A percentile compares a stretch with the other conserved stretches of the same genome.
Evolutionary conservation across 495 filamentous ascomycete species (phyloP).

Genomic region (Aspergillus ostianus): DNA sequence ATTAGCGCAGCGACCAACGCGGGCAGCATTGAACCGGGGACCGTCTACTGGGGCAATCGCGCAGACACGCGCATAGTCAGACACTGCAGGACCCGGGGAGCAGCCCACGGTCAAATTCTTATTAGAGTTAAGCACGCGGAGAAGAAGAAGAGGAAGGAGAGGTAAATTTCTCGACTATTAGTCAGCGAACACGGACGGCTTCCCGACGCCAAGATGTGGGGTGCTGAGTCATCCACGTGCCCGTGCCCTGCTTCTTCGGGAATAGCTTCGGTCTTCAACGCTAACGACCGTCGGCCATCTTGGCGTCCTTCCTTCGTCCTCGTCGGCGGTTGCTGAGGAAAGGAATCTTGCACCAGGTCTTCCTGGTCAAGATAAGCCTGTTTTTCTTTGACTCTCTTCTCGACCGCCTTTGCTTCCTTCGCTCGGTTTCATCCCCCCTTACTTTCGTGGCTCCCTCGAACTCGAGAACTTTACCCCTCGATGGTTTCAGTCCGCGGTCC

Average conservation of each 20-base stretch:
- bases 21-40: conserved; percentile 7
- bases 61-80: conserved; percentile 9
- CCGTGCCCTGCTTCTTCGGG: too few relatives aligned
- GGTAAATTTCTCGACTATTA: background rate
- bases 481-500: background rate
- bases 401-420: too few relatives aligned
- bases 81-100: background rate
- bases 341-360: background rate
- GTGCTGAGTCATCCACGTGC: too few relatives aligned
- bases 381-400: background rate
- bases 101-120: background rate
- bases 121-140: background rate
- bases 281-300: background rate
- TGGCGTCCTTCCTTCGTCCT: background rate
- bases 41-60: conserved; percentile 11
- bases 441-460: too few relatives aligned
- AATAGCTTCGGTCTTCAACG: too few relatives aligned
- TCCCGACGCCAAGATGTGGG: background rate
- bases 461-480: background rate
- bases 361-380: background rate
- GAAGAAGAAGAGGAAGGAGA: background rate
- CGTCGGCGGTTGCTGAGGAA: background rate
- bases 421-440: too few relatives aligned
- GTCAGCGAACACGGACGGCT: too few relatives aligned
- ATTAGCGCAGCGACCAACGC: conserved; percentile 6